Evolutionary conservation across 1,284 basidiomycete species (phyloP).

Genomic region (Fomitopsis betulina): DNA sequence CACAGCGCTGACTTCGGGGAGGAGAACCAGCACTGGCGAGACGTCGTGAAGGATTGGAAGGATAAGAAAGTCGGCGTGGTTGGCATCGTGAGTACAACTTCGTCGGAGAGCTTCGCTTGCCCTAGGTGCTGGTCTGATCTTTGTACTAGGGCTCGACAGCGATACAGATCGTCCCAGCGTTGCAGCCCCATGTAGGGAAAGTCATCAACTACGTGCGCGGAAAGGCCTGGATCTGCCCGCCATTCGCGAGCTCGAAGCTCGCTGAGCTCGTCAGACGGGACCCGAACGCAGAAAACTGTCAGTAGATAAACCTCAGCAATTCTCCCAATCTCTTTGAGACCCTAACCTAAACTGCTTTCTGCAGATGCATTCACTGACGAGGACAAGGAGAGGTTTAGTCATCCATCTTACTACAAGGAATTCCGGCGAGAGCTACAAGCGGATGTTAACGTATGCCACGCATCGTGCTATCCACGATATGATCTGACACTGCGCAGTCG

Average conservation of each 20-base stretch:
- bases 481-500: constrained; percentile 27
- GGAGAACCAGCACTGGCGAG: constrained; percentile 40
- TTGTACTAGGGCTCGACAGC: constrained; percentile 51
- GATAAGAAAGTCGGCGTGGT: constrained; percentile 60
- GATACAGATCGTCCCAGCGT: constrained; percentile 56
- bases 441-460: constrained; percentile 44
- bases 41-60: constrained; percentile 44
- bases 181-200: constrained; percentile 48
- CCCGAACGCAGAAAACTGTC: constrained; percentile 38
- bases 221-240: constrained; percentile 55
- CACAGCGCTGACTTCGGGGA: constrained; percentile 57
- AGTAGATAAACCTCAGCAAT: constrained; percentile 13
- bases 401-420: constrained; percentile 43
- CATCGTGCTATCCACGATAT: not conserved
- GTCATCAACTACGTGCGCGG: constrained; percentile 59
- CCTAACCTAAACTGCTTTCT: not conserved
- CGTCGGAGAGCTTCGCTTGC: not conserved
- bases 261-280: constrained; percentile 34
- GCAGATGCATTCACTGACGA: constrained; percentile 48
- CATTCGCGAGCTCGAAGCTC: constrained; percentile 40
- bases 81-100: constrained; percentile 40
- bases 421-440: constrained; percentile 48
- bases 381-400: constrained; percentile 45
- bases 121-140: not conserved
- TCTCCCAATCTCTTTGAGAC: not conserved